These are phyloP conservation scores for Daedaleopsis nitida DNA, from an alignment of 768 basidiomycete genomes.

Conservation along the genomic window DNA sequence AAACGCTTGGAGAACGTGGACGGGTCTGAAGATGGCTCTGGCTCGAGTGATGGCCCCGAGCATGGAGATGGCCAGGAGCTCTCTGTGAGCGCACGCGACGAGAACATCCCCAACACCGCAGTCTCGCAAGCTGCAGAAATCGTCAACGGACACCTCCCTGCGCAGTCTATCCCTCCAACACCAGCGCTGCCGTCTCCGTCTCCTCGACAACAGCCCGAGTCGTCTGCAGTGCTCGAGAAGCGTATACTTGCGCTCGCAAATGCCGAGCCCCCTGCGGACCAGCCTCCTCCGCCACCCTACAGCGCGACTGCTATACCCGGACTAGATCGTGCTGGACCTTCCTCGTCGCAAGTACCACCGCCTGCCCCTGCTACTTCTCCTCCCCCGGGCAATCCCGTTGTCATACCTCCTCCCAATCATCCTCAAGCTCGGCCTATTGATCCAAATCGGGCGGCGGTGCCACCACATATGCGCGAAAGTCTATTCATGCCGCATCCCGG, in stretches of 20 bases:
- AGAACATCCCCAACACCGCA: conserved; percentile 6
- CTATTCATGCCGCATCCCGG: conserved; percentile 58
- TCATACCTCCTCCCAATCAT: conserved; percentile 18
- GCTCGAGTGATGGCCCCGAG: conserved; percentile 29
- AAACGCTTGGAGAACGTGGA: conserved; percentile 28
- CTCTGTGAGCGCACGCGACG: conserved; percentile 50
- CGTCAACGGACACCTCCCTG: not conserved
- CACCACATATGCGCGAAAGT: conserved; percentile 36
- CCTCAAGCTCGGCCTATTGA: conserved; percentile 14
- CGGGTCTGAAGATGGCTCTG: not conserved
- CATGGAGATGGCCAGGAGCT: conserved; percentile 37
- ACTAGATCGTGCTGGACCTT: conserved; percentile 7
- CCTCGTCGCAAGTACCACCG: conserved; percentile 16
- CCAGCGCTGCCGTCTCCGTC: conserved; percentile 1
- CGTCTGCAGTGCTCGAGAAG: conserved; percentile 14
- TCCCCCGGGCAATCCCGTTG: not conserved
- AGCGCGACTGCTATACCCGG: conserved; percentile 9
- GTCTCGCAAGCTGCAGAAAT: conserved; percentile 16
- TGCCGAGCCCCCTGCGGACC: conserved; percentile 24
- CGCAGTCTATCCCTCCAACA: conserved; percentile 3
- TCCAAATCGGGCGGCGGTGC: conserved; percentile 28
- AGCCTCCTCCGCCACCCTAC: conserved; percentile 35
- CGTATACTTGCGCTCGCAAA: conserved; percentile 17
- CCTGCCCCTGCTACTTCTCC: conserved; percentile 23
- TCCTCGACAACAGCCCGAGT: not conserved